Conservation (phyloP, 768 basidiomycete genomes). For the Lanmaoa pseudosensibilis region DNA sequence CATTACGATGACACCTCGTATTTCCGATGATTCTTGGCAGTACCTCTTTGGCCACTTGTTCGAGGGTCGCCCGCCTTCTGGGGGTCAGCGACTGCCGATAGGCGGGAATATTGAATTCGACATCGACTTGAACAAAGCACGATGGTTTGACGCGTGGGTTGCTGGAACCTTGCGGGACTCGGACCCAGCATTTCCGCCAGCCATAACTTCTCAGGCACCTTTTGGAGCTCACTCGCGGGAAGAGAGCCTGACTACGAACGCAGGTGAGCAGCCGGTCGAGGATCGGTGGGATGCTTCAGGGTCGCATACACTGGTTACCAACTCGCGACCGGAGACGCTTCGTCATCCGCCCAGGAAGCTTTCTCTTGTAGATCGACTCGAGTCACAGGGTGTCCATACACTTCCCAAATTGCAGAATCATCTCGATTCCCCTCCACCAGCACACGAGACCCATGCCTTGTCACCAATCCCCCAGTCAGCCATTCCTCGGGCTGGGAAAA, state of each 20-base stretch:
- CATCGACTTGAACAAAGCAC: slow-evolving; percentile 70
- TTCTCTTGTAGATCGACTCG: slow-evolving; percentile 67
- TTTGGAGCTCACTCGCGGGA: slow-evolving; percentile 44
- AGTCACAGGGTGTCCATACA: slow-evolving; percentile 41
- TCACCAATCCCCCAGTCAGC: slow-evolving; percentile 66
- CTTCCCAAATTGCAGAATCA: slow-evolving; percentile 29
- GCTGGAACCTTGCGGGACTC: slow-evolving; percentile 49
- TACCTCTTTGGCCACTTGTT: slow-evolving; percentile 66
- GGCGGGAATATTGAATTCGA: slow-evolving; percentile 86
- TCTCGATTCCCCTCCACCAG: slow-evolving; percentile 14
- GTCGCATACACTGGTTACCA: slow-evolving; percentile 10
- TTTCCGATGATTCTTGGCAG: slow-evolving; percentile 79
- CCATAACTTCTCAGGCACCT: slow-evolving; percentile 39
- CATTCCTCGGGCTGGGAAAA: slow-evolving; percentile 52
- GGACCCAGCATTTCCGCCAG: slow-evolving; percentile 40
- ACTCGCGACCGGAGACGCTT: slow-evolving; percentile 29
- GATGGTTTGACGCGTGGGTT: slow-evolving; percentile 78
- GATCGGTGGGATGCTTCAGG: slow-evolving; percentile 34
- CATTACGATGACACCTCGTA: slow-evolving; percentile 58
- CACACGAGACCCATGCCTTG: slow-evolving; percentile 38
- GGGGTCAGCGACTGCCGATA: slow-evolving; percentile 52
- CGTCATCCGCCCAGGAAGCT: slow-evolving; percentile 66
- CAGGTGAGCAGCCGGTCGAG: slow-evolving; percentile 40
- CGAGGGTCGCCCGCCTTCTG: slow-evolving; percentile 38
- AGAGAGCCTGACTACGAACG: slow-evolving; percentile 52